phyloP scores from a whole-genome alignment of 2,329 filamentous ascomycete genomes.

The Colletotrichum neosansevieriae region DNA sequence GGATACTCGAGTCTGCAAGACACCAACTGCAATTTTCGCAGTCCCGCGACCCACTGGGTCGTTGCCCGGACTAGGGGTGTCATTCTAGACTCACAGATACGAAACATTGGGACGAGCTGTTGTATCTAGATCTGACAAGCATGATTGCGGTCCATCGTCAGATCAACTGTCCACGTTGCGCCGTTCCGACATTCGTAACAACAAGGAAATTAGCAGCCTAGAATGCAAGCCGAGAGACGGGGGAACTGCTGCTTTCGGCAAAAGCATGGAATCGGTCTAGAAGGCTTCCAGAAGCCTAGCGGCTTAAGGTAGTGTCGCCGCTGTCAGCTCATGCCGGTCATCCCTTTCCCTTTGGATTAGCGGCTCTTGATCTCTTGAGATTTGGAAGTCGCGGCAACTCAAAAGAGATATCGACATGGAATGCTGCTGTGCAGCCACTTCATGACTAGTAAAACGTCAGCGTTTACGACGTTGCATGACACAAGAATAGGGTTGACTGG shows the following conservation, averaged over 20 bases:
- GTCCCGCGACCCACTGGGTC: not conserved
- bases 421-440: not conserved
- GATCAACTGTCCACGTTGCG: slow-evolving; percentile 1
- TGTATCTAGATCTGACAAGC: slow-evolving; percentile 9
- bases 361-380: not conserved
- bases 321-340: slow-evolving; percentile 30
- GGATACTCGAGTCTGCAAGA: slow-evolving; percentile 7
- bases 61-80: slow-evolving; percentile 3
- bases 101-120: not conserved
- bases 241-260: slow-evolving; percentile 30
- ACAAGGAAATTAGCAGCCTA: not conserved
- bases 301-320: not conserved
- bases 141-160: not conserved
- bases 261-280: slow-evolving; percentile 27
- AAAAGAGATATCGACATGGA: not conserved
- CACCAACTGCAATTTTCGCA: not conserved
- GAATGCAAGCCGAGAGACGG: slow-evolving; percentile 1
- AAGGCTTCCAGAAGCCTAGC: slow-evolving; percentile 27
- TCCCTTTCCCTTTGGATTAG: not conserved
- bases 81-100: not conserved
- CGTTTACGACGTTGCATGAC: slow-evolving; percentile 23
- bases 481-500: slow-evolving; percentile 6
- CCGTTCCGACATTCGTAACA: not conserved
- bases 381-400: not conserved
- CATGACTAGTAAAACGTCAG: not conserved